Evolutionary conservation across 495 filamentous ascomycete genomes (phyloP).

Genomic region (Talaromyces trachyspermus): DNA sequence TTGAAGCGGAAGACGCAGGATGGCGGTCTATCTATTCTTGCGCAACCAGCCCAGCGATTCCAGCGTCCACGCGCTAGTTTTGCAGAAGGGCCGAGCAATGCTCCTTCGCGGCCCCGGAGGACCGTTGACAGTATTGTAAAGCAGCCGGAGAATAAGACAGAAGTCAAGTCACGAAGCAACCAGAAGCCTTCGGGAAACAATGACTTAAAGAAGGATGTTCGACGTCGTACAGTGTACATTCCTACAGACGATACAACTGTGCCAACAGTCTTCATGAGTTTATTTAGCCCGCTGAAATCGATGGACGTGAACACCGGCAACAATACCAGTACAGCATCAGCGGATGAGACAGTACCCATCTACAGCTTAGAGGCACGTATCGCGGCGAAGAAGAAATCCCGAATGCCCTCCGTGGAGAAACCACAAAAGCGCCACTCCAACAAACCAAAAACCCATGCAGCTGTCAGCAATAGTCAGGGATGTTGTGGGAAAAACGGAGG

Average conservation of each 20-base stretch:
- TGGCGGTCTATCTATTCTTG: conserved; percentile 29
- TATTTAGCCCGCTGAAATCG: conserved; percentile 30
- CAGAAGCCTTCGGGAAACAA: conserved; percentile 6
- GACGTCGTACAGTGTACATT: conserved; percentile 34
- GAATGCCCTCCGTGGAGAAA: conserved; percentile 20
- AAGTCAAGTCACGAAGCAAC: neutral
- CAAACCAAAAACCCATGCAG: conserved; percentile 26
- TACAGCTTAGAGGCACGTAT: conserved; percentile 21
- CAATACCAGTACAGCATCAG: neutral
- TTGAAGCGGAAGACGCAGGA: conserved; percentile 16
- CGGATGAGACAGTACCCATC: conserved; percentile 14
- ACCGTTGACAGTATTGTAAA: conserved; percentile 10
- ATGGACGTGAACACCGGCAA: conserved; percentile 2
- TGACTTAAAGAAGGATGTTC: conserved; percentile 22
- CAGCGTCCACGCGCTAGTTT: conserved; percentile 26
- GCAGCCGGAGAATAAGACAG: neutral
- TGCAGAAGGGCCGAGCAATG: conserved; percentile 4
- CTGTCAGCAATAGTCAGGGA: conserved; percentile 23
- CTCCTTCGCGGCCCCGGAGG: neutral
- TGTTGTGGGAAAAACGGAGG: conserved; percentile 35
- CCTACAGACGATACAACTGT: conserved; percentile 35
- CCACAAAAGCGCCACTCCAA: conserved; percentile 31
- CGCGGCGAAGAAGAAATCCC: conserved; percentile 20
- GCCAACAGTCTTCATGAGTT: conserved; percentile 34
- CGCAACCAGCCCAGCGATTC: conserved; percentile 37